A percentile compares a stretch with the other conserved stretches of the same genome.
Conservation (phyloP, 176 grass and related monocot species). For the Phragmites australis region DNA sequence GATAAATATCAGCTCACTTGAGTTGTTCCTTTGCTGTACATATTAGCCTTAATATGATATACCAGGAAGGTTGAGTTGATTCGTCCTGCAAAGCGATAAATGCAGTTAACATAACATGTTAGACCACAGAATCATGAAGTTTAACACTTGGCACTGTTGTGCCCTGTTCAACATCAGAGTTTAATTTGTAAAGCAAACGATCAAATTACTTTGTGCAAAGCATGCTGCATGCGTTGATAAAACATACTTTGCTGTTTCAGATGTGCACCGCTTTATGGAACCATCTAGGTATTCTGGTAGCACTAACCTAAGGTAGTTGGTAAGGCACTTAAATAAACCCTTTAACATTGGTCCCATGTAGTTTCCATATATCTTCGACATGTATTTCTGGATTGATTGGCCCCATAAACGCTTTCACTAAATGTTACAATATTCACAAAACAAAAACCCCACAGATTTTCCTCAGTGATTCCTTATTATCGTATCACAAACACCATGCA, state of each 20-base stretch:
- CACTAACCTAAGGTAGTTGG: background rate
- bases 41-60: slow-evolving; percentile 7
- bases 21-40: slow-evolving; percentile 32
- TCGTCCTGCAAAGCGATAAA: slow-evolving; percentile 2
- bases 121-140: background rate
- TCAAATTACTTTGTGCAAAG: background rate
- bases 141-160: slow-evolving; percentile 15
- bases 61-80: slow-evolving; percentile 2
- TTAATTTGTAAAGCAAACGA: slow-evolving; percentile 22
- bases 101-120: slow-evolving; percentile 2
- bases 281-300: no score
- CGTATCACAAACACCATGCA: background rate
- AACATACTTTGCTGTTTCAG: background rate
- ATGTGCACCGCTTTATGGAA: background rate
- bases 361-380: background rate
- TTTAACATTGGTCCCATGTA: background rate
- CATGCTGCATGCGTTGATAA: slow-evolving; percentile 10
- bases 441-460: no score
- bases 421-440: no score
- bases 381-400: background rate
- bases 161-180: background rate
- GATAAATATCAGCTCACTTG: background rate
- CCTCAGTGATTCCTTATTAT: background rate
- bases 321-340: background rate
- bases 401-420: no score